Evolutionary conservation across 495 filamentous ascomycete genomes (phyloP).

Genomic region (Podospora tetraspora): DNA sequence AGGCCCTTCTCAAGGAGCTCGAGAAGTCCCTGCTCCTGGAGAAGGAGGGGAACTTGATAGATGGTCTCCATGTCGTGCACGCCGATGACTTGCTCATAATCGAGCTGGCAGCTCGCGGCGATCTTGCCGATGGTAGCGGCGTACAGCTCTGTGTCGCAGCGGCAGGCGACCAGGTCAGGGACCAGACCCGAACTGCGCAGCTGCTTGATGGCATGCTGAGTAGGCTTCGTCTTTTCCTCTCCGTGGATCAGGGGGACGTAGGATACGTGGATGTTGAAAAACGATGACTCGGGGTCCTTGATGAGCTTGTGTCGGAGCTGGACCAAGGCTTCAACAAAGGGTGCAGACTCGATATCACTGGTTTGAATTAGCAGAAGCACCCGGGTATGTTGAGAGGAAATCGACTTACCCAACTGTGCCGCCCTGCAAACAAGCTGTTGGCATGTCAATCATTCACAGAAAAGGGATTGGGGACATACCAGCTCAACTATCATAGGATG

Average conservation of each 20-base stretch:
- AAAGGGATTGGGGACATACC: neutral
- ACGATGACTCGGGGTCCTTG: slow-evolving; percentile 55
- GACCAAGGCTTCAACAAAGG: slow-evolving; percentile 82
- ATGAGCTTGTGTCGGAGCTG: slow-evolving; percentile 68
- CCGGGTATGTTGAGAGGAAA: neutral
- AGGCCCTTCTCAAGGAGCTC: slow-evolving; percentile 49
- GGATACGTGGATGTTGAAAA: slow-evolving; percentile 79
- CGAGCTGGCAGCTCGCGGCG: slow-evolving; percentile 78
- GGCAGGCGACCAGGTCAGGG: slow-evolving; percentile 89
- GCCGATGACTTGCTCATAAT: slow-evolving; percentile 70
- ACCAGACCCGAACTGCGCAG: slow-evolving; percentile 74
- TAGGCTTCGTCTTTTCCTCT: slow-evolving; percentile 98
- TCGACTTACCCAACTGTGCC: slow-evolving; percentile 38
- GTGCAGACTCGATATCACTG: slow-evolving; percentile 77
- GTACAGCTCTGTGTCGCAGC: slow-evolving; percentile 70
- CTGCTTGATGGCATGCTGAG: slow-evolving; percentile 80
- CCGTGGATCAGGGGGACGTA: slow-evolving; percentile 64
- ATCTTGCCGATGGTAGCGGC: slow-evolving; percentile 79
- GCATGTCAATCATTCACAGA: neutral
- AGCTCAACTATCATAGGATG: neutral
- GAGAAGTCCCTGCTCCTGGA: slow-evolving; percentile 72
- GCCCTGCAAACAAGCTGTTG: slow-evolving; percentile 12
- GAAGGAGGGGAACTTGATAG: slow-evolving; percentile 88
- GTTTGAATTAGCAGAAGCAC: neutral
- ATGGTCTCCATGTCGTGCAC: slow-evolving; percentile 82